These are phyloP conservation scores for Oryza glaberrima DNA, from an alignment of 176 grass and related monocot species.

Conservation along the genomic window DNA sequence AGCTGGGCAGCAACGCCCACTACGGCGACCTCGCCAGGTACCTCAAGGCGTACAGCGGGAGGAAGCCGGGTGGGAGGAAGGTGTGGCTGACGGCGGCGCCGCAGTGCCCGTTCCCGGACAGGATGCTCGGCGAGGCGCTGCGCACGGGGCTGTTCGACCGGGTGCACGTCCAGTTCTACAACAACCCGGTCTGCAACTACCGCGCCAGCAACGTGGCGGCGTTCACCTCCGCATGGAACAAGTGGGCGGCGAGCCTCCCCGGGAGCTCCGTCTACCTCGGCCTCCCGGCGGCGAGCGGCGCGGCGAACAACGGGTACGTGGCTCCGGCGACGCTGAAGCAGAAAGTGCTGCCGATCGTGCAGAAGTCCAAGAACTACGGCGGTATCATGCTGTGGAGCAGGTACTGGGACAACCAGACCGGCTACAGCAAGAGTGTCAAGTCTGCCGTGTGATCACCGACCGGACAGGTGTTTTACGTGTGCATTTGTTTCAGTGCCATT, in stretches of 20 bases:
- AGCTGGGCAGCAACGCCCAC: background rate
- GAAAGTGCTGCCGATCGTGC: constrained; percentile 29
- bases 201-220: background rate
- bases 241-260: background rate
- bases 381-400: constrained; percentile 36
- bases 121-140: constrained; percentile 27
- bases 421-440: constrained; percentile 19
- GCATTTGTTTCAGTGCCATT: too few species aligned
- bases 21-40: constrained; percentile 7
- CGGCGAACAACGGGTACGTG: background rate
- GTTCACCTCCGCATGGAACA: background rate
- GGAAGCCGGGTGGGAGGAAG: constrained; percentile 6
- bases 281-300: too few species aligned
- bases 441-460: background rate
- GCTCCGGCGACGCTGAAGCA: background rate
- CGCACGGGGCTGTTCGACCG: constrained; percentile 32
- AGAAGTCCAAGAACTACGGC: constrained; percentile 14
- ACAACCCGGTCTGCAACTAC: constrained; percentile 1
- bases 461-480: too few species aligned
- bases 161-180: constrained; percentile 34
- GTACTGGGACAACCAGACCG: background rate
- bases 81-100: constrained; percentile 54
- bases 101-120: constrained; percentile 79
- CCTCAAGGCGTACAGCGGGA: background rate
- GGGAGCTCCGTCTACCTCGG: too few species aligned